Base-by-base conservation (phyloP, 2,329 filamentous ascomycete genomes). In the Fusarium sp. region DNA sequence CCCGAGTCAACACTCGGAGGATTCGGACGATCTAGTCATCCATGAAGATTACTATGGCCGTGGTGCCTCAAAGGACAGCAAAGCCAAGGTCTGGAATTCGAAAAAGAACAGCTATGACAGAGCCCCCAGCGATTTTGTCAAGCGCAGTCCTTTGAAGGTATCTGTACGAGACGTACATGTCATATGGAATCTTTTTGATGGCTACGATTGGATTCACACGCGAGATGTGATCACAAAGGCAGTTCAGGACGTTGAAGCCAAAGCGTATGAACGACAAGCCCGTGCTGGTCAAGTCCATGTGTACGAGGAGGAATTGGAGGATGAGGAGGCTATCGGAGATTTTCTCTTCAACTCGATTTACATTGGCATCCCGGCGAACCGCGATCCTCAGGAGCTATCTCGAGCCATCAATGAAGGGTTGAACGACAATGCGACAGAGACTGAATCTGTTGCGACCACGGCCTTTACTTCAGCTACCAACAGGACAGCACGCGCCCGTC, bases 301-400 rank as follows among this genome's bases (percentile, higher is more conserved):
- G 10, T 84, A 87, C 55, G 92, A 91, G 54, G 91, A 90, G 36
- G 90, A 95, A 24, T 87, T 91, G 22, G 92, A 97, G 49, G 92
- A 94, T 43, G 92, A 94, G 78, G 93, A 90, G 14, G 92, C 92
- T 7, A 97, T 98, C 79, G 94, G 94, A 7, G 97, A 99, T 77
- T 97, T 97, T 72, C 84, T 99, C 17, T 99, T 99, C 85, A 98
- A 99, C 77, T 99, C 96, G 0, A 97, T 99, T 56, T 99, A 98
- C 82, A 98, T 99, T 73, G 94, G 93, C 15, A 92, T 99, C 19
- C 92, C 95, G 1, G 87, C 92, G 13, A 96, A 94, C 72, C 89
- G 91, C 60, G 95, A 98, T 72, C 94, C 94, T 7, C 88, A 88
- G 54, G 93, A 97, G 31, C 85, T 98, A 11, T 86, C 93, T 6